Conservation (phyloP, 345 rosid genomes). For the Bretschneidera sinensis region DNA sequence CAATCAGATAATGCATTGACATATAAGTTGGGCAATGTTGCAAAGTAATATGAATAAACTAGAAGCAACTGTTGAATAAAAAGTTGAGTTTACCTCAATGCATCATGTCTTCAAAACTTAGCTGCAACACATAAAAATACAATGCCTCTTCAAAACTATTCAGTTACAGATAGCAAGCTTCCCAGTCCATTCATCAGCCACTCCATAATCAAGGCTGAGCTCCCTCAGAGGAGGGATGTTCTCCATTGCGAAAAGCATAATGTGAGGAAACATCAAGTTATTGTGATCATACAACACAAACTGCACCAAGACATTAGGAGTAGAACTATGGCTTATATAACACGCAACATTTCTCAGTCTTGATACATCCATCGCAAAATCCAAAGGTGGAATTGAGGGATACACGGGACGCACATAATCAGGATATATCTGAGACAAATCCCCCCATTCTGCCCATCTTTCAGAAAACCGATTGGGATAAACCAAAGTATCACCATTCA, state of each 20-base stretch:
- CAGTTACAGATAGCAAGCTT: constrained; percentile 79
- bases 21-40: no score
- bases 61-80: no score
- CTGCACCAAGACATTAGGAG: constrained; percentile 86
- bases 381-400: constrained; percentile 77
- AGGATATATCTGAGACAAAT: constrained; percentile 61
- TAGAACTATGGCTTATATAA: constrained; percentile 79
- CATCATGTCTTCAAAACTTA: constrained; percentile 19
- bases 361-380: constrained; percentile 91
- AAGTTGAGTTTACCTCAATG: constrained; percentile 34
- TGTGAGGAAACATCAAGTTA: constrained; percentile 81
- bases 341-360: constrained; percentile 94
- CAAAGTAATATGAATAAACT: no score
- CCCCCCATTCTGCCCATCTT: constrained; percentile 86
- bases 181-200: constrained; percentile 66
- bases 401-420: constrained; percentile 49
- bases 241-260: constrained; percentile 89
- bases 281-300: constrained; percentile 79
- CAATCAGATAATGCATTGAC: not conserved
- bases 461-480: constrained; percentile 69
- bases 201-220: constrained; percentile 94
- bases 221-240: constrained; percentile 86
- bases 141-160: constrained; percentile 18
- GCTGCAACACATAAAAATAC: constrained; percentile 21
- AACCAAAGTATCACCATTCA: constrained; percentile 76